phyloP scores from a whole-genome alignment of 106 monocot species.

The Dendrobium nobile region DNA sequence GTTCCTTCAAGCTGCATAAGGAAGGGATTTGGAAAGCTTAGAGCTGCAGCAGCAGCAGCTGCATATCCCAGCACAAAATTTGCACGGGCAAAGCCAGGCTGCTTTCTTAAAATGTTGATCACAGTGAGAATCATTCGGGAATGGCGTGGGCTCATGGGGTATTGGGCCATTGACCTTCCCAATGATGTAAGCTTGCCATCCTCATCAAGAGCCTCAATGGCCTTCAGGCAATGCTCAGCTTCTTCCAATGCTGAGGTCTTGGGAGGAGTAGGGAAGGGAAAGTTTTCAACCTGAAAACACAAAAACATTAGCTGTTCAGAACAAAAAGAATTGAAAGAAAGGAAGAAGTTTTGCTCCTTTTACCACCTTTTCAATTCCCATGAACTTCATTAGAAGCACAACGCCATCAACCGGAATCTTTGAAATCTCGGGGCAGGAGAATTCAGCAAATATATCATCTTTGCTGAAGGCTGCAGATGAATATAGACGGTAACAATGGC shows the following conservation, averaged over 20 bases:
- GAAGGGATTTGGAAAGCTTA: constrained; percentile 86
- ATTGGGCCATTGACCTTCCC: constrained; percentile 86
- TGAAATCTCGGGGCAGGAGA: constrained; percentile 71
- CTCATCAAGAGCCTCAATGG: constrained; percentile 70
- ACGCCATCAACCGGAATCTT: constrained; percentile 88
- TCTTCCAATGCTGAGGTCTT: constrained; percentile 47
- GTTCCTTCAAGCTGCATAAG: constrained; percentile 29
- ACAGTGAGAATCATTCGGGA: constrained; percentile 79
- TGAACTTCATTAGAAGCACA: constrained; percentile 80
- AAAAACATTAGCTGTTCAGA: not conserved
- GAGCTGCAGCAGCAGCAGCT: constrained; percentile 67
- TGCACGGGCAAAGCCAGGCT: constrained; percentile 39
- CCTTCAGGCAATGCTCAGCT: constrained; percentile 72
- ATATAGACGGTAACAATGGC: constrained; percentile 90
- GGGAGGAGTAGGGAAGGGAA: constrained; percentile 96
- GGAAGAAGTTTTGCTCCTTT: not conserved
- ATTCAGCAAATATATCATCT: constrained; percentile 67
- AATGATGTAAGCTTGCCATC: constrained; percentile 46
- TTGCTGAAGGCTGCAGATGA: constrained; percentile 81
- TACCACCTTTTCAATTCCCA: constrained; percentile 84
- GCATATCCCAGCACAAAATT: constrained; percentile 72
- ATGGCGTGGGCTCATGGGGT: constrained; percentile 92
- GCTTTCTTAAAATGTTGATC: constrained; percentile 53
- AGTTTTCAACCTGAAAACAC: constrained; percentile 68
- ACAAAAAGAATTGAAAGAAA: not conserved